Percentiles rank a stretch among this genome's conserved stretches.
Conservation (phyloP, 371 early-diverging fungal genomes). For the Catenaria anguillulae region DNA sequence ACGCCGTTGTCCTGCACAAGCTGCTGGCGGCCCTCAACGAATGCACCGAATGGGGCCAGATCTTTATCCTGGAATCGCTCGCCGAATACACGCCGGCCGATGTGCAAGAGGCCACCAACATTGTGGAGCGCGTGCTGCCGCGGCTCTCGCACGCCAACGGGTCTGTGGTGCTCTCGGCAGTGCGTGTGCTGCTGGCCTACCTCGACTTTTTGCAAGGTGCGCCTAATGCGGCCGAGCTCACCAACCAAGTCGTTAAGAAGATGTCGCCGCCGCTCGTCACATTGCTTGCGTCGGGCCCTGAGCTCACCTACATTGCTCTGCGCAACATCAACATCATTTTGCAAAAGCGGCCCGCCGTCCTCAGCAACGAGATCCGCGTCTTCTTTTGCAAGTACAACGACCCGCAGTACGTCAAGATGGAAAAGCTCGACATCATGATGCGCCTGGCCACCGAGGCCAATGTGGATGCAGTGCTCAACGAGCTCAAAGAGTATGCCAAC, state of each 20-base stretch:
- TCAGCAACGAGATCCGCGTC: constrained; percentile 77
- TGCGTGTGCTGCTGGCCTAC: constrained; percentile 83
- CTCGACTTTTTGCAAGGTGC: constrained; percentile 21
- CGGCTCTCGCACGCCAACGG: constrained; percentile 93
- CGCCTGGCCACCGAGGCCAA: constrained; percentile 66
- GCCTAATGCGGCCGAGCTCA: constrained; percentile 43
- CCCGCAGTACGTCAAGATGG: constrained; percentile 92
- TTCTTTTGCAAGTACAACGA: constrained; percentile 98
- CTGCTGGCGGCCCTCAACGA: constrained; percentile 87
- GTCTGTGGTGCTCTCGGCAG: constrained; percentile 79
- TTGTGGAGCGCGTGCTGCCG: constrained; percentile 83
- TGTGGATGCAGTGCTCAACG: constrained; percentile 77
- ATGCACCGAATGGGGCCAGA: constrained; percentile 96
- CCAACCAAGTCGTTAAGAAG: constrained; percentile 54
- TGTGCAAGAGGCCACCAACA: constrained; percentile 67
- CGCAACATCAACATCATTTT: constrained; percentile 89
- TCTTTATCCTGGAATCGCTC: constrained; percentile 70
- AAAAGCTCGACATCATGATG: constrained; percentile 89
- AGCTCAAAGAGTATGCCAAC: constrained; percentile 85
- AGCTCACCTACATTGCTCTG: constrained; percentile 92
- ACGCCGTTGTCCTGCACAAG: constrained; percentile 62
- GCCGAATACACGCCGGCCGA: constrained; percentile 71
- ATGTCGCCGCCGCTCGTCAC: constrained; percentile 89
- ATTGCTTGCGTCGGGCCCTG: constrained; percentile 71
- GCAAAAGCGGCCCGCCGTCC: constrained; percentile 76